Conservation (phyloP, 108 stramenopile species). For the Cyclotella atomus region DNA sequence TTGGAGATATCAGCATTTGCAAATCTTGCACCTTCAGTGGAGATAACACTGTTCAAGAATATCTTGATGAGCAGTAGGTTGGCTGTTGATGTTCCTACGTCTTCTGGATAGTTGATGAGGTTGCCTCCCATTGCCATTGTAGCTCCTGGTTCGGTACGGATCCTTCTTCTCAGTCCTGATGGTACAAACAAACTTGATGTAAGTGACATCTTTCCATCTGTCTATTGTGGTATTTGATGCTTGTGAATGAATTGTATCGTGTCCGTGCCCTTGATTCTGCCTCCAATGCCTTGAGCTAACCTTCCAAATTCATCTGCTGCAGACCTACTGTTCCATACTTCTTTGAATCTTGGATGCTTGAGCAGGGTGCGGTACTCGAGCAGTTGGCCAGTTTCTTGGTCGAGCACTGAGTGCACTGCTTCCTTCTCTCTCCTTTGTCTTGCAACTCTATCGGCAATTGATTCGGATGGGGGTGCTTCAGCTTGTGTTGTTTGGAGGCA, state of each 20-base stretch:
- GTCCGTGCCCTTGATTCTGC: constrained; percentile 9
- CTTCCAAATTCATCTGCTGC: constrained; percentile 22
- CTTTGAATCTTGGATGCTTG: not conserved
- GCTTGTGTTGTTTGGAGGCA: too few species aligned
- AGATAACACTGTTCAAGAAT: constrained; percentile 48
- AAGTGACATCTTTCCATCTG: constrained; percentile 30
- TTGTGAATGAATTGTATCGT: constrained; percentile 34
- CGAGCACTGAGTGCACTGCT: constrained; percentile 11
- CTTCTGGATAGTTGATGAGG: constrained; percentile 26
- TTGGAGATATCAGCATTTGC: constrained; percentile 11
- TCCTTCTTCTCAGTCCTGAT: constrained; percentile 9
- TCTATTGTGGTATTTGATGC: constrained; percentile 34
- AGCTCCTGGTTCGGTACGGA: not conserved
- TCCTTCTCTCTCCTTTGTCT: not conserved
- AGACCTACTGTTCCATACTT: constrained; percentile 11
- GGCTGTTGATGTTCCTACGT: constrained; percentile 33
- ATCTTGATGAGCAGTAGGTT: constrained; percentile 32
- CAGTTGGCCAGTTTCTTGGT: constrained; percentile 25
- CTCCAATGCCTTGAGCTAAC: constrained; percentile 18
- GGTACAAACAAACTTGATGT: constrained; percentile 15
- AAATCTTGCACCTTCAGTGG: constrained; percentile 39
- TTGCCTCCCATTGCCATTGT: constrained; percentile 11
- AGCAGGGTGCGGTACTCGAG: constrained; percentile 16
- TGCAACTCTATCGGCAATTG: constrained; percentile 9
- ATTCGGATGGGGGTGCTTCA: not conserved